Evolutionary conservation across 2,329 filamentous ascomycete species (phyloP), one percentile per base, ranked within the genome.

Genomic region (Shiraia sp.): DNA sequence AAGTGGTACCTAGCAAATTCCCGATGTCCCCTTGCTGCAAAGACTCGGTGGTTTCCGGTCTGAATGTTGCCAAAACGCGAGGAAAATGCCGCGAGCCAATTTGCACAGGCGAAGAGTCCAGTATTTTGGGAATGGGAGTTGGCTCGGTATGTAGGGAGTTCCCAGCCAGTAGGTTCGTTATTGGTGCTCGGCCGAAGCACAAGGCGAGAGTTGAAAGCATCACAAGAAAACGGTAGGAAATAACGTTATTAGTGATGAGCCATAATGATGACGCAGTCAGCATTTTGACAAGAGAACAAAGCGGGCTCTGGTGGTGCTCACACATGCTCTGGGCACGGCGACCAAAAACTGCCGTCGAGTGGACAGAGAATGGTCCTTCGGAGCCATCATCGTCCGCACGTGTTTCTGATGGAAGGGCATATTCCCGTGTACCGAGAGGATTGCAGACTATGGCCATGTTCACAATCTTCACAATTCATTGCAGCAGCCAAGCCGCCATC

Each of bases 161-260:
- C 42, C 46, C 36, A 47, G 37, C 45, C 38, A 40, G 36, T 34
- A 14, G 35, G 31, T 12, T 22, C 29, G 31, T 39, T 26, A 30
- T 38, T 33, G 47, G 32, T 14, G 25, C 42, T 63, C 58, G 60
- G 60, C 60, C 59, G 59, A 63, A 44, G 45, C 30, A 28, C 45
- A 40, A 32, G 10, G 23, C 23, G 37, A 22, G 4, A 22, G 19
- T 22, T n/a, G 39, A 28, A 36, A 46, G 34, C 31, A 32, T 32
- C 36, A 32, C n/a, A n/a, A n/a, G 36, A 19, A 32, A 47, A 36
- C 12, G 16, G 34, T 45, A 37, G 33, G 30, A 29, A 46, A 52
- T 50, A 54, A 52, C 42, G 45, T 47, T 50, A 44, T 60, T 53
- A 48, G 43, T 52, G 46, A 49, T 47, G 49, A 55, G 45, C 48